A percentile compares a stretch with the other conserved stretches of the same genome.
Conservation (phyloP, 495 filamentous ascomycete genomes). For the Aspergillus indologenus region DNA sequence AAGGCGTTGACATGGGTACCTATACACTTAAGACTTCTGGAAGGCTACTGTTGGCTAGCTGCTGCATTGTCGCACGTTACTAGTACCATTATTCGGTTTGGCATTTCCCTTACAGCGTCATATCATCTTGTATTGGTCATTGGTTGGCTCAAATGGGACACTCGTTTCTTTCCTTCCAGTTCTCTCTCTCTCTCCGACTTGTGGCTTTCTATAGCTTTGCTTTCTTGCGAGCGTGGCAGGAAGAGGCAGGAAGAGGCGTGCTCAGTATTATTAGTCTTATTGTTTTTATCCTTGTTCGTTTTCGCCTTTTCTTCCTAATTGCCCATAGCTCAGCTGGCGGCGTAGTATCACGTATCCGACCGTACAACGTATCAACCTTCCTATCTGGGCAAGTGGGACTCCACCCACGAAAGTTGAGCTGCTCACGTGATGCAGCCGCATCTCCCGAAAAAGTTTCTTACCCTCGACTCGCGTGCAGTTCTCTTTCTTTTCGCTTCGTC, state of each 20-base stretch:
- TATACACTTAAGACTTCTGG: slow-evolving; percentile 19
- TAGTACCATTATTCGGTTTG: slow-evolving; percentile 6
- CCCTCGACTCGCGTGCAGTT: slow-evolving; percentile 2
- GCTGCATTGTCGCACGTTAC: slow-evolving; percentile 8
- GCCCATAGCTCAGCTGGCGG: no score
- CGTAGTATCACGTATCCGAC: no score
- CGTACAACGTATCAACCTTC: no score
- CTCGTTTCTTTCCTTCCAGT: slow-evolving; percentile 9
- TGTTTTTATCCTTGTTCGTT: no score
- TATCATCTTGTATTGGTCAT: slow-evolving; percentile 1
- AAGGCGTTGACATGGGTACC: slow-evolving; percentile 19
- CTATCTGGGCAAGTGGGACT: background rate
- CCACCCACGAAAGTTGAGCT: background rate
- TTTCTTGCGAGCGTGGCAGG: background rate
- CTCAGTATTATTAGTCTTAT: background rate
- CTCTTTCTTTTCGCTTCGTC: background rate
- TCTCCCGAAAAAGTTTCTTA: slow-evolving; percentile 40
- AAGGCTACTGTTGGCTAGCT: slow-evolving; percentile 9
- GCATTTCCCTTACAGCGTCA: slow-evolving; percentile 4
- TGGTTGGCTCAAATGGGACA: slow-evolving; percentile 12
- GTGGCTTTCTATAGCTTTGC: slow-evolving; percentile 10
- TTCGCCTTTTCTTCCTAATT: background rate
- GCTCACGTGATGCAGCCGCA: slow-evolving; percentile 18
- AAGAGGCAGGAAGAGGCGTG: slow-evolving; percentile 8
- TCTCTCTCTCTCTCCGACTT: slow-evolving; percentile 17